phyloP scores from a whole-genome alignment of 495 filamentous ascomycete genomes.

The Annulohypoxylon stygium region DNA sequence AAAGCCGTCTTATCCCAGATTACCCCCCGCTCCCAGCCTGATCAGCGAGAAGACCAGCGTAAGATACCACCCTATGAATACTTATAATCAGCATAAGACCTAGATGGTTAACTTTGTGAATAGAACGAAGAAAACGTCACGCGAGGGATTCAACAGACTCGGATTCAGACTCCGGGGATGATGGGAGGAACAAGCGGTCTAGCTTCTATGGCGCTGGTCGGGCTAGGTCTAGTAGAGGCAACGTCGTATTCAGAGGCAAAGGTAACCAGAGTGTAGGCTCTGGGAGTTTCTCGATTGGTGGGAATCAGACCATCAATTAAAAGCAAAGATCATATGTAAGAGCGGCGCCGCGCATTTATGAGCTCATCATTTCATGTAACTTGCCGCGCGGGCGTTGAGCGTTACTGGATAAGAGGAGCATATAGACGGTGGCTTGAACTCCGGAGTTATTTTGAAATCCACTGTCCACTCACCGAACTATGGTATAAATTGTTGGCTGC shows the following conservation, averaged over 20 bases:
- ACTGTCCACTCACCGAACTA: too few species aligned
- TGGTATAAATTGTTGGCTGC: too few species aligned
- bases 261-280: conserved; percentile 25
- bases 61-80: background rate
- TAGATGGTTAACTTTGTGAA: background rate
- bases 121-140: background rate
- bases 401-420: too few species aligned
- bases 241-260: background rate
- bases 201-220: background rate
- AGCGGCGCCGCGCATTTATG: too few species aligned
- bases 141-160: background rate
- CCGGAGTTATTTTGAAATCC: too few species aligned
- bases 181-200: background rate
- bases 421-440: too few species aligned
- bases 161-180: conserved; percentile 5
- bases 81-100: background rate
- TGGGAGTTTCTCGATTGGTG: conserved; percentile 28
- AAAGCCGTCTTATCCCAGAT: conserved; percentile 51
- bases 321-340: background rate
- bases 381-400: too few species aligned
- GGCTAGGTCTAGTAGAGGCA: background rate
- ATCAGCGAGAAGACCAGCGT: background rate
- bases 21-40: background rate
- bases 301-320: conserved; percentile 13
- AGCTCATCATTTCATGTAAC: too few species aligned